Percentiles rank a stretch among this genome's conserved stretches.
phyloP scores from a whole-genome alignment of 1,139 yeast species.

The Nakaseomyces nivariensis region DNA sequence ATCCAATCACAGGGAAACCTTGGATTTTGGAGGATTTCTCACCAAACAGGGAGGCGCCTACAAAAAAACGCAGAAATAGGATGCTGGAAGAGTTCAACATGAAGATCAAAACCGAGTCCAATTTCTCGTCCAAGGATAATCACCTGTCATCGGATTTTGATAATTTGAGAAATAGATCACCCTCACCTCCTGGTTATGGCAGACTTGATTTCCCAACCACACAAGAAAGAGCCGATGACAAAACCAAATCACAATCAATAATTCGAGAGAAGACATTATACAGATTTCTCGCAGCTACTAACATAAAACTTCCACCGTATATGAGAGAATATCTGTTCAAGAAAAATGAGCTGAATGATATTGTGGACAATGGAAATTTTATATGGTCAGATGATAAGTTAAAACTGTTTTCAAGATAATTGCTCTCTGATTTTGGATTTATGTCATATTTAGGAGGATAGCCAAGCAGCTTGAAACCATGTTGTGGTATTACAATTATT shows the following conservation, averaged over 20 bases:
- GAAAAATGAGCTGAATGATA: slow-evolving; percentile 29
- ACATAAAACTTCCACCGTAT: slow-evolving; percentile 22
- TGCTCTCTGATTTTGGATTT: neutral
- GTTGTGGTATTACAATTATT: no score
- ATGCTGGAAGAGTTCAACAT: neutral
- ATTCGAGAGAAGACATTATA: slow-evolving; percentile 32
- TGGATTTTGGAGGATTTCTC: slow-evolving; percentile 31
- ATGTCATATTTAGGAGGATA: no score
- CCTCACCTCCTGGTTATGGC: slow-evolving; percentile 60
- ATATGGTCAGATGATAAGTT: slow-evolving; percentile 18
- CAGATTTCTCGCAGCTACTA: slow-evolving; percentile 32
- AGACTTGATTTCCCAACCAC: slow-evolving; percentile 53
- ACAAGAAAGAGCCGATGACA: slow-evolving; percentile 37
- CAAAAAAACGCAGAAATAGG: slow-evolving; percentile 5
- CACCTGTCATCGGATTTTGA: slow-evolving; percentile 14
- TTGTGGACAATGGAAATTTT: slow-evolving; percentile 38
- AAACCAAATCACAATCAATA: slow-evolving; percentile 26
- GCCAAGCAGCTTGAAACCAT: no score
- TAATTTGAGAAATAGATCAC: slow-evolving; percentile 36
- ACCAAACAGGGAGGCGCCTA: slow-evolving; percentile 16
- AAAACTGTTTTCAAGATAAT: slow-evolving; percentile 15
- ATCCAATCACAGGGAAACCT: slow-evolving; percentile 27
- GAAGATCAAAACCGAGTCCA: neutral
- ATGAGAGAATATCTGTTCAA: slow-evolving; percentile 27
- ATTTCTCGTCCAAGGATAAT: neutral